Evolutionary conservation across 2,329 filamentous ascomycete genomes (phyloP).

Genomic region (Fusarium nisikadoi): DNA sequence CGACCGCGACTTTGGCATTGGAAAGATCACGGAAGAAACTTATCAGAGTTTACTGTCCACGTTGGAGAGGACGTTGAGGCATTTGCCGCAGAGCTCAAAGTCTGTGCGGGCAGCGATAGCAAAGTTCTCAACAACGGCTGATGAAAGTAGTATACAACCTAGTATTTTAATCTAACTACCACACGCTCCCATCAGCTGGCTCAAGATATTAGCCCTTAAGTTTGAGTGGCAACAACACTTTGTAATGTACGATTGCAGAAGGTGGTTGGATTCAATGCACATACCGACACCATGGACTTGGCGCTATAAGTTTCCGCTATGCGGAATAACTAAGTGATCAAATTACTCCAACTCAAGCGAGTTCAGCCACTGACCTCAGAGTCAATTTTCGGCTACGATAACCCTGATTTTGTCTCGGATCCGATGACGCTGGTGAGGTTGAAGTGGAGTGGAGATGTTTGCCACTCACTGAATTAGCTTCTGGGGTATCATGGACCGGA

Average conservation of each 20-base stretch:
- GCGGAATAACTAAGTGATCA: not conserved
- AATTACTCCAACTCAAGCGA: not conserved
- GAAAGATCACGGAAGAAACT: slow-evolving; percentile 43
- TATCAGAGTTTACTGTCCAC: slow-evolving; percentile 43
- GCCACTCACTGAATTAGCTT: slow-evolving; percentile 4
- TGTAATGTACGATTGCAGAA: not conserved
- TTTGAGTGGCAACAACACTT: too few species aligned
- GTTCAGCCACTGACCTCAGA: slow-evolving; percentile 3
- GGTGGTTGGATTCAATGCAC: not conserved
- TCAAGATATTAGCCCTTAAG: too few species aligned
- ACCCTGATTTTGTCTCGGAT: slow-evolving; percentile 16
- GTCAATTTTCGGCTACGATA: not conserved
- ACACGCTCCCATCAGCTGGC: not conserved
- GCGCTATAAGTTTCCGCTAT: not conserved
- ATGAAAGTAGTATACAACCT: not conserved
- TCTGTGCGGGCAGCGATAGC: slow-evolving; percentile 46
- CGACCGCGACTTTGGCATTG: slow-evolving; percentile 42
- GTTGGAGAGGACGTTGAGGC: slow-evolving; percentile 40
- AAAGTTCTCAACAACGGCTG: slow-evolving; percentile 28
- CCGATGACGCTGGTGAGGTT: slow-evolving; percentile 1
- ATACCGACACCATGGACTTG: not conserved
- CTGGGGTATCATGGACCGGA: slow-evolving; percentile 5
- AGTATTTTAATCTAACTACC: not conserved
- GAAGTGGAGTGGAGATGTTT: slow-evolving; percentile 1
- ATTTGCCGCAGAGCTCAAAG: slow-evolving; percentile 47